phyloP scores from a whole-genome alignment of 805 yeast genomes.

The Metschnikowia anglica region DNA sequence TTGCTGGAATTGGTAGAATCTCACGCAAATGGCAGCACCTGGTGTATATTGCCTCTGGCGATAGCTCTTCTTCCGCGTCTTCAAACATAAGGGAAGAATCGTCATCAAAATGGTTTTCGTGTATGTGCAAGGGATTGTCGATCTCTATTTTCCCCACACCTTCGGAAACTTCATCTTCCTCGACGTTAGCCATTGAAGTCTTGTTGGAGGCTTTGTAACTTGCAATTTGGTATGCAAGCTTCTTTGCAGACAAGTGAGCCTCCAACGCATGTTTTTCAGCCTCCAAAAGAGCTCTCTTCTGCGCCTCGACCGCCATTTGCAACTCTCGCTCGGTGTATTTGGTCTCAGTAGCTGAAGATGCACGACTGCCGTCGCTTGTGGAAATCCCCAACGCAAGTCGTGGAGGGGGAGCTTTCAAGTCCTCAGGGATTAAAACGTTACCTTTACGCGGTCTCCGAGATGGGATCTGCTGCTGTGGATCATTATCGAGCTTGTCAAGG shows the following conservation, averaged over 20 bases:
- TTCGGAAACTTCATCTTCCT: constrained; percentile 23
- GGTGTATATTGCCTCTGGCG: constrained; percentile 51
- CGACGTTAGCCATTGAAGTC: constrained; percentile 12
- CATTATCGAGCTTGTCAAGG: constrained; percentile 64
- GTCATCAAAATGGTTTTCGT: constrained; percentile 49
- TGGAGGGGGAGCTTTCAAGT: constrained; percentile 60
- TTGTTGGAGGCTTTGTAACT: constrained; percentile 33
- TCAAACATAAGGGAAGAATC: constrained; percentile 16
- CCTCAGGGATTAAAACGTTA: constrained; percentile 60
- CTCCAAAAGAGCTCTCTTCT: constrained; percentile 52
- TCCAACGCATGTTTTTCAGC: constrained; percentile 73
- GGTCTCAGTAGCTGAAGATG: constrained; percentile 20
- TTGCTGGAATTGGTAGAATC: constrained; percentile 50
- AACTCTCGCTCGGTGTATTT: constrained; percentile 48
- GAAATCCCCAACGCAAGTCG: constrained; percentile 69
- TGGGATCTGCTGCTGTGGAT: constrained; percentile 62
- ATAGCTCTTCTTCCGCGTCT: constrained; percentile 23
- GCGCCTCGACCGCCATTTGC: constrained; percentile 57
- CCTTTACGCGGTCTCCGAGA: constrained; percentile 55
- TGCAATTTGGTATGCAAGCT: constrained; percentile 66
- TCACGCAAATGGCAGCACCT: constrained; percentile 51
- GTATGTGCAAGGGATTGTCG: constrained; percentile 69
- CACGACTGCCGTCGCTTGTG: constrained; percentile 28
- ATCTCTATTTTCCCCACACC: constrained; percentile 42
- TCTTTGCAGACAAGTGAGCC: constrained; percentile 69